phyloP scores from a whole-genome alignment of 2,329 filamentous ascomycete genomes.

The Xylaria sp. region DNA sequence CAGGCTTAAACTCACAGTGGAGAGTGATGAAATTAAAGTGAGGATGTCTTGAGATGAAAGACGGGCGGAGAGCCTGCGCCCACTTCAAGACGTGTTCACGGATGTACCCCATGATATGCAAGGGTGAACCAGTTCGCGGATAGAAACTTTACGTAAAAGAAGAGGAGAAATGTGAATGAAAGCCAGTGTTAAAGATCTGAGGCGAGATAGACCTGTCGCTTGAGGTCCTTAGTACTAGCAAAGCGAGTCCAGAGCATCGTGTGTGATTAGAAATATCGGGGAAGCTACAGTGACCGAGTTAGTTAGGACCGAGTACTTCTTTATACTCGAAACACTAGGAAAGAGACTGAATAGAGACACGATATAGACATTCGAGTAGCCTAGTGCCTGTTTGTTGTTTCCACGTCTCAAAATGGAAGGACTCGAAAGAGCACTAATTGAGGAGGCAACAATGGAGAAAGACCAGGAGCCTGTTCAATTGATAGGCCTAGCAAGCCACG shows the following conservation, averaged over 20 bases:
- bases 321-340: not conserved
- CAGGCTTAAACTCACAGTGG: slow-evolving; percentile 70
- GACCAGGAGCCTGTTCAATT: slow-evolving; percentile 3
- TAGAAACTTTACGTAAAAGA: slow-evolving; percentile 3
- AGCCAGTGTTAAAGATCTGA: slow-evolving; percentile 43
- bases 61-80: slow-evolving; percentile 63
- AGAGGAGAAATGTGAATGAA: slow-evolving; percentile 8
- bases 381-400: slow-evolving; percentile 6
- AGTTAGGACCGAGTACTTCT: slow-evolving; percentile 32
- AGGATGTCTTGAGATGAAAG: slow-evolving; percentile 69
- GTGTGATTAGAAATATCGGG: slow-evolving; percentile 25
- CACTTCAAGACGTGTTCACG: slow-evolving; percentile 55
- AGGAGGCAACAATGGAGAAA: not conserved
- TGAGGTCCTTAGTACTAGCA: slow-evolving; percentile 42
- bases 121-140: not conserved
- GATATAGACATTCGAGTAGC: not conserved
- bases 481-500: slow-evolving; percentile 1
- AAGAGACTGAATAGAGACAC: slow-evolving; percentile 1
- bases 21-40: slow-evolving; percentile 84
- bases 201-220: slow-evolving; percentile 41
- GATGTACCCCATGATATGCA: slow-evolving; percentile 49
- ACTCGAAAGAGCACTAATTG: slow-evolving; percentile 10
- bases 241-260: slow-evolving; percentile 42
- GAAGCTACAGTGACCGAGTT: slow-evolving; percentile 23
- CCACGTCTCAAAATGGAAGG: not conserved